Evolutionary conservation across 345 rosid species (phyloP).

Genomic region (Heritiera littoralis): DNA sequence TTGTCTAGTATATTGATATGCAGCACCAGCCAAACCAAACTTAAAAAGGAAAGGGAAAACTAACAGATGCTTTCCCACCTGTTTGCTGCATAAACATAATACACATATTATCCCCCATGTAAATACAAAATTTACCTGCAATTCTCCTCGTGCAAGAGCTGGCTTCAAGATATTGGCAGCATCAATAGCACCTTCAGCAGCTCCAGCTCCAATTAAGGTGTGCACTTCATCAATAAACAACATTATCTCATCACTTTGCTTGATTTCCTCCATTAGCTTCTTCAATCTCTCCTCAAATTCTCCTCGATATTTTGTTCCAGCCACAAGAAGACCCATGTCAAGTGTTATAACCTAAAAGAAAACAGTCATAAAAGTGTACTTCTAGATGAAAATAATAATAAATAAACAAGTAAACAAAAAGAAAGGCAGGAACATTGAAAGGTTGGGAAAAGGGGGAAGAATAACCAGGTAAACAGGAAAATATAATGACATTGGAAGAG

Average conservation of each 20-base stretch:
- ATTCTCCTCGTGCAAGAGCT: constrained; percentile 99
- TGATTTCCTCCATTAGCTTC: constrained; percentile 99
- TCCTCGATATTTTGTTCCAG: constrained; percentile 98
- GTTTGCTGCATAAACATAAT: background rate
- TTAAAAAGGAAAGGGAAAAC: background rate
- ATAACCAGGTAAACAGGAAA: background rate
- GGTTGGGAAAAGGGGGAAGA: background rate
- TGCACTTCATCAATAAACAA: constrained; percentile 99
- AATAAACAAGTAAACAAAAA: constrained; percentile 4
- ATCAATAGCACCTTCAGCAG: constrained; percentile 99
- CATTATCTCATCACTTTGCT: constrained; percentile 96
- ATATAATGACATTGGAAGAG: background rate
- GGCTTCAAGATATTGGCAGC: constrained; percentile 99
- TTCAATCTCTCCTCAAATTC: constrained; percentile 97
- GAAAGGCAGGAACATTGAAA: background rate
- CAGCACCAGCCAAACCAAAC: background rate
- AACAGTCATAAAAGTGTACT: background rate
- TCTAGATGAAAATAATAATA: background rate
- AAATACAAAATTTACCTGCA: constrained; percentile 64
- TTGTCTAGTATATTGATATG: background rate
- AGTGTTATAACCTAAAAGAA: constrained; percentile 79
- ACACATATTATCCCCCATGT: background rate
- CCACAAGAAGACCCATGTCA: constrained; percentile 99
- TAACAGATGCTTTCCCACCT: background rate
- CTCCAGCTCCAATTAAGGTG: constrained; percentile 97